Base-by-base conservation (phyloP, 2,329 filamentous ascomycete species). In the Claviceps sp. region DNA sequence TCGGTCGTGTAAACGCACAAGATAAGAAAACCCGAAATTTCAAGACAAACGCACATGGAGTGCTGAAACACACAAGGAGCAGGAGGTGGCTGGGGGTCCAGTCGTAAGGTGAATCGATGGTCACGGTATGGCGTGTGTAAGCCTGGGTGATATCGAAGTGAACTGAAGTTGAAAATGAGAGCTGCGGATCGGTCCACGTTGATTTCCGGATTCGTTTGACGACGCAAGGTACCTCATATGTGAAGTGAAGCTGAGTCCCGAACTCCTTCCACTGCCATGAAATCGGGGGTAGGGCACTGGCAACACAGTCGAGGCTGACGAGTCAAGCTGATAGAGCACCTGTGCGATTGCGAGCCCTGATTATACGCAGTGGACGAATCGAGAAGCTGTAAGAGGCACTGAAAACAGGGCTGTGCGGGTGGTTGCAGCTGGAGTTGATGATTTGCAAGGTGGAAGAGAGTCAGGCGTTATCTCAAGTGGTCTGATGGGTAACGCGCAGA, bases 121-220 rank as follows among this genome's bases (percentile, higher is more conserved):
- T 16, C 17, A 26, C 49, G 11, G 45, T 40, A 16, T 40, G 14
- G 39, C n/a, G 8, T 24, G 42, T 53, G 49, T 51, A 50, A 48
- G 53, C 45, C 5, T 14, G 50, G 42, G 53, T 58, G 56, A 57
- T 38, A 48, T 45, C 47, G 52, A 56, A 47, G 54, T 58, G 57
- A 58, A 51, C 51, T 51, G 51, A 51, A 54, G 49, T 42, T 56
- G 56, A 56, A 30, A 16, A 7, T 24, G 19, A 40, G 26, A 42
- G 47, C 50, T 48, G 51, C 45, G 47, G 39, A 42, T 38, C 13
- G 47, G 34, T 46, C 39, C 50, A 56, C 51, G 42, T 47, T 45
- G 24, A 46, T 26, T 37, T 41, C 24, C 11, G 30, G 37, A 11
- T 7, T 37, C 11, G 52, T 51, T 45, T 46, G 41, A 54, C 52